Evolutionary conservation across 1,284 basidiomycete genomes (phyloP).

Genomic region (Pisolithus thermaeus): DNA sequence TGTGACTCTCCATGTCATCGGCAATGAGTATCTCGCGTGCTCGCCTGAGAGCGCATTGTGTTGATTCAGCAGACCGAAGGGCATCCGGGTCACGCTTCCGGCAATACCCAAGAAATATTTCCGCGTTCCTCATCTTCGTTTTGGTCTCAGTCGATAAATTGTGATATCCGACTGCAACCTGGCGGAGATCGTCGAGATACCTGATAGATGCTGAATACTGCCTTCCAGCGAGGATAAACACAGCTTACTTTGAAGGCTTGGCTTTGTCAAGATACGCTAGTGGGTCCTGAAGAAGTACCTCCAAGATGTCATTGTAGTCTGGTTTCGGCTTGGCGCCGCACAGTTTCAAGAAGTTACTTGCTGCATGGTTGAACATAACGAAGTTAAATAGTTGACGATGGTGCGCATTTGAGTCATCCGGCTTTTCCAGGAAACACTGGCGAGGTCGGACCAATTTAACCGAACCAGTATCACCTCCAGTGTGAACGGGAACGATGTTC

Average conservation of each 20-base stretch:
- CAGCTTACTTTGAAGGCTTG: slow-evolving; percentile 8
- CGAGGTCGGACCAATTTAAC: slow-evolving; percentile 8
- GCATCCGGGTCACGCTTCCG: not conserved
- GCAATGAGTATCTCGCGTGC: slow-evolving; percentile 18
- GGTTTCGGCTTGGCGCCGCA: slow-evolving; percentile 20
- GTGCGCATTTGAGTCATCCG: slow-evolving; percentile 7
- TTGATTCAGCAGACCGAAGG: not conserved
- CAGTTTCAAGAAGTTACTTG: slow-evolving; percentile 17
- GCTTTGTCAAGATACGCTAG: slow-evolving; percentile 12
- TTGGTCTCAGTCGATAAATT: slow-evolving; percentile 11
- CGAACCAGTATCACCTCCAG: not conserved
- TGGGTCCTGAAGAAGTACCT: slow-evolving; percentile 16
- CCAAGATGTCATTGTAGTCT: slow-evolving; percentile 16
- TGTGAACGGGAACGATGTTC: slow-evolving; percentile 7
- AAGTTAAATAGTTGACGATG: slow-evolving; percentile 16
- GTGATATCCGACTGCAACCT: slow-evolving; percentile 13
- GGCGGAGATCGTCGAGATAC: slow-evolving; percentile 19
- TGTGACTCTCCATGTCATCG: slow-evolving; percentile 18
- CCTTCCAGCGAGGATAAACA: slow-evolving; percentile 9
- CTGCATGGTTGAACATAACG: slow-evolving; percentile 16
- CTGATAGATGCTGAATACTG: slow-evolving; percentile 19
- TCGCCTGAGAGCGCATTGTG: slow-evolving; percentile 7
- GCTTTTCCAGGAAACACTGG: slow-evolving; percentile 17
- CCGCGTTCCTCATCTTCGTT: slow-evolving; percentile 12
- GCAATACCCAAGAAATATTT: slow-evolving; percentile 17